These are phyloP conservation scores for Zasmidium cellare DNA, from an alignment of 2,329 filamentous ascomycete species.

Conservation along the genomic window DNA sequence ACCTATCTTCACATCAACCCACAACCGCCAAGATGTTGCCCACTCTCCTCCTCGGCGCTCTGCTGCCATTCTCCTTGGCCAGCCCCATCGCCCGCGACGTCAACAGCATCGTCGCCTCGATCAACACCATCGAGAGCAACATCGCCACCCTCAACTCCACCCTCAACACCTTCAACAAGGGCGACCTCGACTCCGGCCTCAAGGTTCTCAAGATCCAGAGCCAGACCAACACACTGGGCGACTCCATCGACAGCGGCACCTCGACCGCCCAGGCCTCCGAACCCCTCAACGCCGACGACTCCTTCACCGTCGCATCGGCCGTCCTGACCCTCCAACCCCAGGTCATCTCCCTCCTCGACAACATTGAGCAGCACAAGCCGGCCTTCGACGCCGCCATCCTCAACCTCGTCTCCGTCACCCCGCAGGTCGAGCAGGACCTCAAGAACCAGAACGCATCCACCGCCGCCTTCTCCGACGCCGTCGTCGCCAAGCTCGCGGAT, in stretches of 20 bases:
- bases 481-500: constrained; percentile 15
- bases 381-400: constrained; percentile 17
- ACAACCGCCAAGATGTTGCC: constrained; percentile 2
- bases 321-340: constrained; percentile 15
- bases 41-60: background rate
- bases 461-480: constrained; percentile 9
- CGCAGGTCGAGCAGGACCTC: constrained; percentile 13
- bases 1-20: background rate
- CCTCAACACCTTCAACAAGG: constrained; percentile 14
- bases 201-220: constrained; percentile 18
- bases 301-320: constrained; percentile 14
- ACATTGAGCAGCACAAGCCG: constrained; percentile 15
- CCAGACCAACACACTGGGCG: constrained; percentile 9
- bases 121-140: constrained; percentile 15
- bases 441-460: constrained; percentile 11
- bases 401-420: constrained; percentile 6
- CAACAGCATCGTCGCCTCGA: constrained; percentile 13
- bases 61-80: constrained; percentile 2
- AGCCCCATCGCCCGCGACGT: constrained; percentile 14
- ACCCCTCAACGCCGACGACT: constrained; percentile 6
- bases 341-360: constrained; percentile 15
- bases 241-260: constrained; percentile 13
- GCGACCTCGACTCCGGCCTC: constrained; percentile 11
- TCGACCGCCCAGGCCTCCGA: constrained; percentile 10
- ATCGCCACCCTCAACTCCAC: constrained; percentile 15